A percentile compares a stretch with the other conserved stretches of the same genome.
Evolutionary conservation across 495 filamentous ascomycete genomes (phyloP).

Genomic region (Penicillium atrosanguineum): DNA sequence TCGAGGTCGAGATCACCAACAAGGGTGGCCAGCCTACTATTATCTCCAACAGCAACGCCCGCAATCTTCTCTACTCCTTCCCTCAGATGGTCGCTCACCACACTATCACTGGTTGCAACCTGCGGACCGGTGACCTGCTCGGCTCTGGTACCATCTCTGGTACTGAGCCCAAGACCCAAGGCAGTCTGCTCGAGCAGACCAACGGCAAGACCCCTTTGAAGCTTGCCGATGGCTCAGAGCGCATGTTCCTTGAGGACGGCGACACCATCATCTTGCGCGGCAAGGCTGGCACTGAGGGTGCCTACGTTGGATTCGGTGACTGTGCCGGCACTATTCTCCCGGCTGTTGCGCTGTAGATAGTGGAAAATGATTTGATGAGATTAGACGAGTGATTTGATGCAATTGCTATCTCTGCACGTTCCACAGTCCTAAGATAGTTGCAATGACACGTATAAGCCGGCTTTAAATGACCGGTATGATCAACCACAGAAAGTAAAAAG

Average conservation of each 20-base stretch:
- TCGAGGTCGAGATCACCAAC: constrained; percentile 73
- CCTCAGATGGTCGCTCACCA: constrained; percentile 95
- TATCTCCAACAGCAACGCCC: constrained; percentile 61
- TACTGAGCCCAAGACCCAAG: constrained; percentile 54
- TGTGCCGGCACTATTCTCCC: constrained; percentile 60
- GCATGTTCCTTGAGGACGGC: constrained; percentile 80
- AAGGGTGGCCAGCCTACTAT: constrained; percentile 60
- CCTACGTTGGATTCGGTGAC: constrained; percentile 70
- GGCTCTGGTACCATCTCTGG: constrained; percentile 92
- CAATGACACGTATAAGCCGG: constrained; percentile 4
- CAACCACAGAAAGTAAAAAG: background rate
- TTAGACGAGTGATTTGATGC: constrained; percentile 5
- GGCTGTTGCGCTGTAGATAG: constrained; percentile 28
- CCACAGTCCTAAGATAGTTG: constrained; percentile 7
- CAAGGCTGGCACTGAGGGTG: constrained; percentile 57
- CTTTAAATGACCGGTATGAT: background rate
- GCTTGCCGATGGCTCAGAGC: constrained; percentile 66
- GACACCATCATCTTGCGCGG: constrained; percentile 75
- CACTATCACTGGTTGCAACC: constrained; percentile 76
- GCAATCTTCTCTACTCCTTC: constrained; percentile 85
- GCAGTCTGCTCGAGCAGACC: constrained; percentile 80
- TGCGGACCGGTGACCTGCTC: constrained; percentile 79
- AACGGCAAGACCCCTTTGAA: constrained; percentile 63
- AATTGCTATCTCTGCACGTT: constrained; percentile 2
- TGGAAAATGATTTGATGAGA: constrained; percentile 1